Conservation (phyloP, 768 basidiomycete genomes). For the Hypholoma sublateritium region DNA sequence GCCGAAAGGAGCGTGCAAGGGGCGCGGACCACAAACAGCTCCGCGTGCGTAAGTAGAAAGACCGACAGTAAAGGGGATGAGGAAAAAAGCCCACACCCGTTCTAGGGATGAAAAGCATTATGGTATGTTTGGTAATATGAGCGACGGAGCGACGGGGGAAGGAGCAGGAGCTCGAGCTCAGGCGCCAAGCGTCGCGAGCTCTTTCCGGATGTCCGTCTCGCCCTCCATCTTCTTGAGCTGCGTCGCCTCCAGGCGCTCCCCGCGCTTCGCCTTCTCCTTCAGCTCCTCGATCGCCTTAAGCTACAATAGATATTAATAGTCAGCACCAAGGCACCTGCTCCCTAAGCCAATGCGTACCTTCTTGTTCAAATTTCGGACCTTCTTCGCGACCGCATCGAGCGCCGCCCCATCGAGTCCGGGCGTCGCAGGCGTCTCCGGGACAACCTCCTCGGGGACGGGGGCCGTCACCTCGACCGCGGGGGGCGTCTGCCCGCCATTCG, state of each 20-base stretch:
- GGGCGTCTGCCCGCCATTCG: slow-evolving; percentile 24
- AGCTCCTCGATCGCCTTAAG: slow-evolving; percentile 99
- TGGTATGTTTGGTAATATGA: background rate
- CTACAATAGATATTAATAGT: slow-evolving; percentile 36
- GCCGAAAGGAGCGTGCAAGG: background rate
- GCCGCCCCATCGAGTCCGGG: slow-evolving; percentile 49
- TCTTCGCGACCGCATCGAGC: slow-evolving; percentile 87
- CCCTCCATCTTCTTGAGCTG: slow-evolving; percentile 97
- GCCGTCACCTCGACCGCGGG: slow-evolving; percentile 10
- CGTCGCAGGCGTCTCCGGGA: slow-evolving; percentile 44
- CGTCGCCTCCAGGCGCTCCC: slow-evolving; percentile 91
- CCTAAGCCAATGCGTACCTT: slow-evolving; percentile 57
- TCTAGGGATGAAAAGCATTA: background rate
- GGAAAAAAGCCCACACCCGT: background rate
- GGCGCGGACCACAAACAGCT: background rate
- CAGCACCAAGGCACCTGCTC: background rate
- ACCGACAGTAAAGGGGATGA: background rate
- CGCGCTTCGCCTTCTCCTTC: slow-evolving; percentile 86
- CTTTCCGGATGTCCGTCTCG: slow-evolving; percentile 80
- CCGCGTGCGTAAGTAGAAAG: background rate
- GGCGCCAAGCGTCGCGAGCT: slow-evolving; percentile 51
- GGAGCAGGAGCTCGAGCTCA: background rate
- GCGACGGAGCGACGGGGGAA: background rate
- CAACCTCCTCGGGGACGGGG: slow-evolving; percentile 17
- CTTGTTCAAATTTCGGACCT: slow-evolving; percentile 92